Base-by-base conservation (phyloP, 306 rosid genomes). In the Psophocarpus tetragonolobus region DNA sequence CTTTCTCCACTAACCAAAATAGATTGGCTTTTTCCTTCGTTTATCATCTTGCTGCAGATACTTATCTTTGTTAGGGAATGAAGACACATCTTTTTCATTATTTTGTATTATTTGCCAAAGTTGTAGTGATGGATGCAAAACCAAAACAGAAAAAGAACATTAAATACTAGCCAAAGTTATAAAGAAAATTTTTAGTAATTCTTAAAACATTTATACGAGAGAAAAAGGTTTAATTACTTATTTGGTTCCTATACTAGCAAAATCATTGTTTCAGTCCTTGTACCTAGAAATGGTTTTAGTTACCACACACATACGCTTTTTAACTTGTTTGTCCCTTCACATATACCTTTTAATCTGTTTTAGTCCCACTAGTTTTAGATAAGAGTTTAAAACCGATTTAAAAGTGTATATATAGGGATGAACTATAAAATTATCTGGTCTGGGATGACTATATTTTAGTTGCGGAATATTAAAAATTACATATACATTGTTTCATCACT, bases 1-100 rank as follows among this genome's bases (percentile, higher is more conserved):
- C 98, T 94, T 87, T 94, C 98, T 78, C 98, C 98, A 83, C 98
- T 94, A 44, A 94, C 98, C 85, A 94, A 85, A 87, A 94, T 94
- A 76, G 98, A 68, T 87, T 94, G 98, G 83, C 98, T 92, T 54
- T 66, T 75, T 83, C 83, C 87, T 75, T 94, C 98, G 11, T 87
- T 90, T 62, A 94, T 82, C 98, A 94, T 92, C 79, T 82, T 82
- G 83, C 98, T 94, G 91, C 64, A 88, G 20, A 73, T 48, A 42
- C 4, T 42, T 11, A 36, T 66, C 48, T 24, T 68, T 64, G 71
- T 75, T 24, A 27, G 73, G 68, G 39, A 81, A 48, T 18, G 38
- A 29, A 6, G 8, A 66, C 8, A 47, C 67, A 32, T 66, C n/a
- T 58, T 58, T 36, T 81, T 47, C 68, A 8, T 15, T 15, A 24